Base-by-base conservation (phyloP, 345 rosid species). In the Populus euphratica region DNA sequence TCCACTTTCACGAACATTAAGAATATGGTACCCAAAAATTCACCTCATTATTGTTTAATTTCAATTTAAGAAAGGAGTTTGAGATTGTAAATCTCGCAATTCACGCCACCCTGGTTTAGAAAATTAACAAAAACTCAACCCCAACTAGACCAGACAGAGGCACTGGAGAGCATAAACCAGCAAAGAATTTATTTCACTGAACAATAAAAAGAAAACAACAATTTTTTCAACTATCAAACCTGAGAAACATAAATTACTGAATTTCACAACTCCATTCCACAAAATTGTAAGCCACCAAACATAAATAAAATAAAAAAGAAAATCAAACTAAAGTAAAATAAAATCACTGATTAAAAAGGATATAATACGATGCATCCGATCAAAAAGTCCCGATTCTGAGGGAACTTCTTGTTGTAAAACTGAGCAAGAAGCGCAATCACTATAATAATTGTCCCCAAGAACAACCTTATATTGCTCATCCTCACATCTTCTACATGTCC, bases 341-440 rank as follows among this genome's bases (percentile, higher is more conserved):
- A 54, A 25, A 29, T 31, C 31, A 27, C 6, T n/a, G 25, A 6
- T 33, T 56, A 29, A 67, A 69, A 88, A 90, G 99, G 98, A 96
- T 96, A 96, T 96, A 88, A 94, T 61, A 27, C 89, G 74, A 96
- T 91, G 92, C 99, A 96, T 56, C 80, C 91, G 77, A 96, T 91
- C 86, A 94, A 81, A 80, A 94, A 94, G 52, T 92, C 90, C 6
- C 87, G 82, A 74, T 96, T 96, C 89, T 96, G 97, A 2, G 98
- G 98, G 83, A 96, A 96, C 80, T 96, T 96, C 90, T 94, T 96
- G 69, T 94, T 96, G 97, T 96, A 96, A 76, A 96, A 96, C 88
- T 96, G 99, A 65, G 98, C 98, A 78, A 92, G 74, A 66, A 96
- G 93, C 68, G 99, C 99, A 68, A 94, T 90, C 2, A 73, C 79